Evolutionary conservation across 257 asterid genomes (phyloP).

Genomic region (Solanum chmielewskii): DNA sequence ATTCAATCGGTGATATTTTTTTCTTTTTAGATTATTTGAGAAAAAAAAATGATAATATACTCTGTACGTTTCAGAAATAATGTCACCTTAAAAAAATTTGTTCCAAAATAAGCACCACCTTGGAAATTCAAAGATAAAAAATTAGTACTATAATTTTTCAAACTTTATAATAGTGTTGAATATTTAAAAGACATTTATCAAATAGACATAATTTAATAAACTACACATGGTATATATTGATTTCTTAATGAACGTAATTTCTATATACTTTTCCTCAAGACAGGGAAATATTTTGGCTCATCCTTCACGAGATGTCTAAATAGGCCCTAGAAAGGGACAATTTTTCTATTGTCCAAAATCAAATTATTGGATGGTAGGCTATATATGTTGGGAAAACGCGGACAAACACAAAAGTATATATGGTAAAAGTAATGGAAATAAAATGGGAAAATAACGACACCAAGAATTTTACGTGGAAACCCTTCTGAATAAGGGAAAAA

Average conservation of each 20-base stretch:
- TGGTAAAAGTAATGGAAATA: no score
- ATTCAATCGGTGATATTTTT: not conserved
- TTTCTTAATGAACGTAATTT: no score
- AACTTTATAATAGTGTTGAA: no score
- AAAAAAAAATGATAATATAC: not conserved
- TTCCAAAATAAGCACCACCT: not conserved
- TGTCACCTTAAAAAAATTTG: no score
- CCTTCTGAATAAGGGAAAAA: no score
- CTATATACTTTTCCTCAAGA: conserved; percentile 21
- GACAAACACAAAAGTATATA: no score
- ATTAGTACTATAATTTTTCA: not conserved
- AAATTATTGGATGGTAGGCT: not conserved
- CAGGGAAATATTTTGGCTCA: conserved; percentile 30
- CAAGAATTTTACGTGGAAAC: no score
- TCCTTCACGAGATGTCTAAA: conserved; percentile 32
- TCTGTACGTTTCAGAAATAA: not conserved
- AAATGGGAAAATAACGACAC: no score
- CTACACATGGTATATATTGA: not conserved
- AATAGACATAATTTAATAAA: no score
- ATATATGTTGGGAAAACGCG: no score
- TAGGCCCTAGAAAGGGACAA: not conserved
- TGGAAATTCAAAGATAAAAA: no score
- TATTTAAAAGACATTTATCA: no score
- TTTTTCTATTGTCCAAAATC: not conserved
- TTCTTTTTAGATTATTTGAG: not conserved